Evolutionary conservation across 2,329 filamentous ascomycete species (phyloP), one percentile per base, ranked within the genome.

Genomic region (Sporothrix mexicana): DNA sequence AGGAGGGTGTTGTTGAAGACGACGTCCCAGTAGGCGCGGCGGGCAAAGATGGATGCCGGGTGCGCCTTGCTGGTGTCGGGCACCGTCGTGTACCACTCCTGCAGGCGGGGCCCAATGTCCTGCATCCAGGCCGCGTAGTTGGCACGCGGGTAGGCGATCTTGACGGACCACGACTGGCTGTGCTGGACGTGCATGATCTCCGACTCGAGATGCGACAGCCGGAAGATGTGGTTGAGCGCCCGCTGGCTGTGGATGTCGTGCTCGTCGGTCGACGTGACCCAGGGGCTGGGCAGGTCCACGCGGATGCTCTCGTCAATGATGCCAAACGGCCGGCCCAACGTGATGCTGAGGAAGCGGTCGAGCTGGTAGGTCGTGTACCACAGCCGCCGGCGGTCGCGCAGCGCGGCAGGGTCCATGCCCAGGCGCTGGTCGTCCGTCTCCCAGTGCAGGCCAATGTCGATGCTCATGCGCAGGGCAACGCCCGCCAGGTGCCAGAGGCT

Each of bases 111-210:
- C 3, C 25, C 57, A 13, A 61, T n/a, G 25, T 61, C 57, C 15
- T 61, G 57, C 25, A 61, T 36, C 57, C 57, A 61, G 9, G 15
- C 12, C 10, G 25, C 25, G 15, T 61, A 67, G 43, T 67, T 67
- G 20, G 62, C 41, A 5, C 62, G 41, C 6, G 62, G 62, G 30
- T 67, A 67, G 7, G 62, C 62, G 13, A 67, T 67, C 13, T 30
- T 67, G 13, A 49, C 12, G 1, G 62, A 47, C 62, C 62, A 67
- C 20, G 62, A 67, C 20, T 67, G 62, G 12, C n/a, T 25, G 43
- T 67, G 62, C 20, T 67, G 62, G 20, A 67, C 62, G 23, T 67
- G 62, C 5, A n/a, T 49, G 43, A 67, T 67, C 20, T 67, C 62
- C 1, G 62, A 67, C 62, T 67, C 62, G 17, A 67, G 62, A 3